These are phyloP conservation scores for Rhizopogon vesiculosus DNA, from an alignment of 768 basidiomycete genomes.

Conservation along the genomic window DNA sequence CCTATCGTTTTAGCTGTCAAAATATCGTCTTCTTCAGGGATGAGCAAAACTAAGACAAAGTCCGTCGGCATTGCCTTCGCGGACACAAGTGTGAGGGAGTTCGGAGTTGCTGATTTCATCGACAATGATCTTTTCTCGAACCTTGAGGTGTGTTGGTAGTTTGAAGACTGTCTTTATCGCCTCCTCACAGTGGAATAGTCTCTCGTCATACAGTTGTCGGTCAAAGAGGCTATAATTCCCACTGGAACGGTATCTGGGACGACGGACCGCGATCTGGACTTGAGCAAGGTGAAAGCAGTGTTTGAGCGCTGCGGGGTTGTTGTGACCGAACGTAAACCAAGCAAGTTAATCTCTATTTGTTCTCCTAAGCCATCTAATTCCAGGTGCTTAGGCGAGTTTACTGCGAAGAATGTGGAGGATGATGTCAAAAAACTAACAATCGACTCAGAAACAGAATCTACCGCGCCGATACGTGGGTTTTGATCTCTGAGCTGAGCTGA, in stretches of 20 bases:
- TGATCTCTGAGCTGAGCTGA: background rate
- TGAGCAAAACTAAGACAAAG: conserved; percentile 58
- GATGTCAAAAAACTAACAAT: conserved; percentile 51
- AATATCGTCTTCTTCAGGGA: conserved; percentile 49
- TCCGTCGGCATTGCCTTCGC: conserved; percentile 87
- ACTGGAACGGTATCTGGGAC: conserved; percentile 67
- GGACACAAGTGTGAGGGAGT: conserved; percentile 77
- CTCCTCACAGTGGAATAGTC: conserved; percentile 47
- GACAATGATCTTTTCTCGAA: conserved; percentile 97
- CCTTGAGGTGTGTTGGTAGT: conserved; percentile 61
- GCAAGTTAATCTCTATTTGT: conserved; percentile 36
- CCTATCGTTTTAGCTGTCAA: conserved; percentile 91
- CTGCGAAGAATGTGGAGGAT: conserved; percentile 70
- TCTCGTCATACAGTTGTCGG: conserved; percentile 90
- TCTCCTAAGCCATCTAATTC: background rate
- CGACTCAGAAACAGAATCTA: background rate
- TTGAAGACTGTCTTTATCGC: background rate
- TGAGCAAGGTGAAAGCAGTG: conserved; percentile 81
- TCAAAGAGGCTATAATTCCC: conserved; percentile 91
- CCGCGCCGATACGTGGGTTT: background rate
- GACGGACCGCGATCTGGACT: conserved; percentile 81
- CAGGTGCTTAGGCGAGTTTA: conserved; percentile 68
- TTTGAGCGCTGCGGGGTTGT: conserved; percentile 90
- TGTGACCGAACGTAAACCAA: conserved; percentile 83
- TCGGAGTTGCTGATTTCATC: conserved; percentile 88